Evolutionary conservation across 2,329 filamentous ascomycete species (phyloP), one percentile per base, ranked within the genome.

Genomic region (Ceratocystis lukuohia): DNA sequence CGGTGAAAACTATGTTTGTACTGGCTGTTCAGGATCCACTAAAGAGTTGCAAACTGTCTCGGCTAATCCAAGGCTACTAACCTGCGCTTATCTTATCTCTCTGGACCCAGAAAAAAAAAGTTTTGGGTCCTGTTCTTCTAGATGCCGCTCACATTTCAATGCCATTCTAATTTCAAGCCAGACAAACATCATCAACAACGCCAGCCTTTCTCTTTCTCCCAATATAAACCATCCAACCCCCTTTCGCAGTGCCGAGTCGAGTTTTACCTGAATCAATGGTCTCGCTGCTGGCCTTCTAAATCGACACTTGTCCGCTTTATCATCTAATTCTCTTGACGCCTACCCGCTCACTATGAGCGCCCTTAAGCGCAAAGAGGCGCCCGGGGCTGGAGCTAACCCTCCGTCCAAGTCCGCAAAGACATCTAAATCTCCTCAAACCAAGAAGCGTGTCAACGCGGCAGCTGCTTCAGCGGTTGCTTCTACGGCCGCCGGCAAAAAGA

Each of bases 281-380:
- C 33, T 61, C 41, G 28, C 62, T 41, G 37, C 37, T 67, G 66
- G 62, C 30, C 53, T 61, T 59, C 50, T 46, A 22, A 64, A 22
- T 62, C 25, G 62, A 67, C 62, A 64, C 62, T 53, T 45, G 37
- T 53, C 46, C 48, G 53, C 17, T 66, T 30, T 50, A 33, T 45
- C 20, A n/a, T 46, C 15, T 20, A 30, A 59, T 61, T 69, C 69
- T 69, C 69, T 71, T 33, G 15, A n/a, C n/a, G 15, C 25, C 15
- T 33, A 4, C 12, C 25, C 25, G 44, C 44, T 44, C 22, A 22
- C 44, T 66, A 84, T 84, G 82, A 80, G 79, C 72, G 77, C 79
- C 65, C 76, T 83, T 37, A 84, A 84, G 72, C 77, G 82, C 71
- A 84, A 84, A 75, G 80, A 81, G 74, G 80, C 80, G 72, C 81